A percentile compares a stretch with the other conserved stretches of the same genome.
These are phyloP conservation scores for Tephrocybe sp. DNA, from an alignment of 768 basidiomycete genomes.

Conservation along the genomic window DNA sequence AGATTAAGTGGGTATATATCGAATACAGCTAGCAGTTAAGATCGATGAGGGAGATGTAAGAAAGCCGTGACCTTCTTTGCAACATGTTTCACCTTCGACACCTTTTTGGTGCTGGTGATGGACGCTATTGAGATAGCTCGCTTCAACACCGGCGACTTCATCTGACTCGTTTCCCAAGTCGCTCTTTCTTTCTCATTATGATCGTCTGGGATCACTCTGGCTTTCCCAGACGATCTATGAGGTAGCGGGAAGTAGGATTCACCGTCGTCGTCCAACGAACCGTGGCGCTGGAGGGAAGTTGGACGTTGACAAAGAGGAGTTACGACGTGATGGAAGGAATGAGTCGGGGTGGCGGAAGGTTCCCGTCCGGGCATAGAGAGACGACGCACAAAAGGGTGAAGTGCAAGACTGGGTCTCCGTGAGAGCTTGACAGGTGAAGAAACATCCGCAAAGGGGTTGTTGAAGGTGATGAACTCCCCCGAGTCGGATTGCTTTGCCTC, in stretches of 20 bases:
- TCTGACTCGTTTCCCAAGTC: not conserved
- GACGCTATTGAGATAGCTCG: not conserved
- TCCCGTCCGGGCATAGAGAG: constrained; percentile 2
- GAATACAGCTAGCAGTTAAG: too few relatives aligned
- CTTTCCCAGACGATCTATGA: constrained; percentile 3
- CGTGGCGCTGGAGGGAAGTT: not conserved
- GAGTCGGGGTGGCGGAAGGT: not conserved
- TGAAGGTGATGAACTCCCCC: not conserved
- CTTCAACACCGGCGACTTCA: not conserved
- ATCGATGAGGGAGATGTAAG: not conserved
- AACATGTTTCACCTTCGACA: not conserved
- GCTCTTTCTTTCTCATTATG: too few relatives aligned
- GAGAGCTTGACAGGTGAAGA: constrained; percentile 3
- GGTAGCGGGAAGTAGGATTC: constrained; percentile 6
- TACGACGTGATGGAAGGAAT: not conserved
- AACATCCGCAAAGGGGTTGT: constrained; percentile 5
- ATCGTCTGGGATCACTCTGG: not conserved
- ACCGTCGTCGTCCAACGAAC: constrained; percentile 2
- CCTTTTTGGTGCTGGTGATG: not conserved
- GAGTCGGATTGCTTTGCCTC: not conserved
- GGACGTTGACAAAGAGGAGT: not conserved
- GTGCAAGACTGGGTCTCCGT: not conserved
- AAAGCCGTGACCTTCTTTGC: not conserved
- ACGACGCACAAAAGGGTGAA: constrained; percentile 7
- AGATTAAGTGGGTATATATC: too few relatives aligned